These are phyloP conservation scores for Salix udensis DNA, from an alignment of 345 rosid species.

Conservation along the genomic window DNA sequence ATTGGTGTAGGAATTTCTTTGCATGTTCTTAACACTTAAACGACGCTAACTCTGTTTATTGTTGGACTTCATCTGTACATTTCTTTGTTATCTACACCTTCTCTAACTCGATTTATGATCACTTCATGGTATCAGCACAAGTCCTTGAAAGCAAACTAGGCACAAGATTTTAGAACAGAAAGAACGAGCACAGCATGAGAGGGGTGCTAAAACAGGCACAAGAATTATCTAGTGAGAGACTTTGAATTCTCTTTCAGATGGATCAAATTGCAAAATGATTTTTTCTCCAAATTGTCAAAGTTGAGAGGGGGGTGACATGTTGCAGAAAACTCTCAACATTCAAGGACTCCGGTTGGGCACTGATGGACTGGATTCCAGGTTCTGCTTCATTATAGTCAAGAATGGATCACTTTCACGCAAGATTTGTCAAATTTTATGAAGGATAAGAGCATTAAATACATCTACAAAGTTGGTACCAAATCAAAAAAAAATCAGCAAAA, in stretches of 20 bases:
- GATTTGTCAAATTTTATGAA: no score
- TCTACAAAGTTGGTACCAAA: no score
- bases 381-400: no score
- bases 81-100: background rate
- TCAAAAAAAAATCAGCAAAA: no score
- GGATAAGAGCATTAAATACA: no score
- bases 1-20: constrained; percentile 53
- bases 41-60: background rate
- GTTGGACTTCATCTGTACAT: no score
- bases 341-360: background rate
- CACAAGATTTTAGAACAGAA: background rate
- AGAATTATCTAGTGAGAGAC: background rate
- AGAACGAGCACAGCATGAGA: background rate
- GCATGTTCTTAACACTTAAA: no score
- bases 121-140: background rate
- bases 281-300: background rate
- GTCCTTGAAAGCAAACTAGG: background rate
- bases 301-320: background rate
- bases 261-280: background rate
- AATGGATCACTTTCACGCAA: no score
- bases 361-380: background rate
- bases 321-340: background rate
- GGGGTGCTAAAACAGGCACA: background rate
- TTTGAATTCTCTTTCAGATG: background rate
- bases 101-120: background rate